Evolutionary conservation across 1,284 basidiomycete species (phyloP), one percentile per base, ranked within the genome.

Genomic region (Anthracocystis walkeri): DNA sequence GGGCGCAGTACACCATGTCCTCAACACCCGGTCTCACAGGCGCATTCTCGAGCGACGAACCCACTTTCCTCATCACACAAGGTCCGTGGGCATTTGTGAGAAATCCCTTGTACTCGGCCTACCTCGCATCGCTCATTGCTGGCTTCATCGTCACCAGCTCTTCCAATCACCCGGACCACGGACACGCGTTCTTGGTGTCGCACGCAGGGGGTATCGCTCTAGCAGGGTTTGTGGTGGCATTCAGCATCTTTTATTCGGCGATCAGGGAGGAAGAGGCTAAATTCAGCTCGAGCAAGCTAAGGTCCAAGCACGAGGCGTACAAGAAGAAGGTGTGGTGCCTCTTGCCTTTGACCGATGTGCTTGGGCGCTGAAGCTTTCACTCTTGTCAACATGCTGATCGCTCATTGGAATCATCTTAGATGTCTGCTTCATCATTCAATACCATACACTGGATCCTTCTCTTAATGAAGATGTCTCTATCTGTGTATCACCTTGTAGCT

Each of bases 231-330:
- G 23, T 65, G 4, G 63, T 69, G 0, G 66, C 50, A 2, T 61
- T 75, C 58, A 69, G 55, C 49, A 51, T 75, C 55, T 66, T 58
- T 27, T 66, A 63, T n/a, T 58, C 62, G 42, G 72, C 66, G 2
- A 69, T 69, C 23, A 45, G 72, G 35, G 65, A 75, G n/a, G 72
- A 75, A 49, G 72, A 75, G 46, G 66, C 66, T 40, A 75, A 75
- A 42, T 75, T 75, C n/a, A 55, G 45, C 38, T 58, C 56, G 29
- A 69, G 72, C 63, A 75, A 75, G 59, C 58, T 75, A 4, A 58
- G 66, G 16, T 20, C 35, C 40, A 54, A 75, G 66, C 58, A 75
- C 59, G 72, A 75, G 42, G 66, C 54, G 29, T 75, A 75, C 53
- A 65, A 60, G 40, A 53, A 48, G 12, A 49, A 44, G 29, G 72